A percentile compares a stretch with the other conserved stretches of the same genome.
These are phyloP conservation scores for Exophiala bonariae DNA, from an alignment of 2,329 filamentous ascomycete genomes.

Conservation along the genomic window DNA sequence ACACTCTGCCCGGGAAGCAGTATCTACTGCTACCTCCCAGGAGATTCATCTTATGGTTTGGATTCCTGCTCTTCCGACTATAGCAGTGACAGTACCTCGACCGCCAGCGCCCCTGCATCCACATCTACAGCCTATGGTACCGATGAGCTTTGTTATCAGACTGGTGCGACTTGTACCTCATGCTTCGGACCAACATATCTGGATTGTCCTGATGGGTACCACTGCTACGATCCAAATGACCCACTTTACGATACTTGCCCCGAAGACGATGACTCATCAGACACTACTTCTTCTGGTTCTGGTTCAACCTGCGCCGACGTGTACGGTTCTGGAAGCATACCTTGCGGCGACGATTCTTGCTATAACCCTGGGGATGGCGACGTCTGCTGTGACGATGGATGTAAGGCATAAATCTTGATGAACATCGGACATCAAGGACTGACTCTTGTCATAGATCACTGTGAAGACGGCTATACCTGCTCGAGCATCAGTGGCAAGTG, in stretches of 20 bases:
- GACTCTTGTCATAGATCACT: slow-evolving; percentile 9
- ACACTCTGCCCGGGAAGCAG: slow-evolving; percentile 19
- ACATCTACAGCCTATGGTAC: slow-evolving; percentile 9
- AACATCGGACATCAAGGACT: slow-evolving; percentile 3
- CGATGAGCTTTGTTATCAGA: slow-evolving; percentile 15
- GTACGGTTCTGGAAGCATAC: slow-evolving; percentile 1
- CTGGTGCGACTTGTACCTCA: slow-evolving; percentile 19
- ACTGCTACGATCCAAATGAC: slow-evolving; percentile 23
- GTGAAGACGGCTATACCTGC: slow-evolving; percentile 13
- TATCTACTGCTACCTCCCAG: slow-evolving; percentile 22
- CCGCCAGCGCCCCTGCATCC: slow-evolving; percentile 7
- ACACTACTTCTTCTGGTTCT: neutral
- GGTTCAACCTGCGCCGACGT: neutral
- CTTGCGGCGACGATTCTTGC: slow-evolving; percentile 14
- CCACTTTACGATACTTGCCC: slow-evolving; percentile 22
- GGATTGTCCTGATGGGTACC: slow-evolving; percentile 17
- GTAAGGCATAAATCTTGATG: slow-evolving; percentile 12
- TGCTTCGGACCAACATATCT: slow-evolving; percentile 22
- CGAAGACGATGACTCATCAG: neutral
- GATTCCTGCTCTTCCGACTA: slow-evolving; percentile 15
- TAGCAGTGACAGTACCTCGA: slow-evolving; percentile 1
- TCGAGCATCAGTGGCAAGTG: slow-evolving; percentile 15
- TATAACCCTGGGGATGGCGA: slow-evolving; percentile 16
- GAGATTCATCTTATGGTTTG: slow-evolving; percentile 18
- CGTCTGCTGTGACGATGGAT: slow-evolving; percentile 15